A percentile compares a stretch with the other conserved stretches of the same genome.
These are phyloP conservation scores for Alternaria conjuncta DNA, from an alignment of 2,329 filamentous ascomycete genomes.

Conservation along the genomic window DNA sequence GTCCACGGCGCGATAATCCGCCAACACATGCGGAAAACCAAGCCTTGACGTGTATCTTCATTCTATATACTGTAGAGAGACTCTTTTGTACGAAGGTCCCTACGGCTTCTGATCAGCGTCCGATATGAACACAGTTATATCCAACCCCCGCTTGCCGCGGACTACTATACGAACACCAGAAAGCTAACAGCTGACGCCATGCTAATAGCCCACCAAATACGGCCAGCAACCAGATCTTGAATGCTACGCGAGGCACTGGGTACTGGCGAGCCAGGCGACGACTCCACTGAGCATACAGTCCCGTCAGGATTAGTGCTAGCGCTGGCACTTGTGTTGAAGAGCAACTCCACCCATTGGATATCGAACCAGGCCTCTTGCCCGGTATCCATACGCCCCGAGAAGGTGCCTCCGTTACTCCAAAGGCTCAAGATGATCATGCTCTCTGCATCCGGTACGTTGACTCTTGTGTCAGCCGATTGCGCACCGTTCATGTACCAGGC, in stretches of 20 bases:
- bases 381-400: slow-evolving; percentile 12
- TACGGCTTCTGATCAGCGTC: too few relatives aligned
- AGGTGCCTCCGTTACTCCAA: slow-evolving; percentile 18
- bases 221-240: not conserved
- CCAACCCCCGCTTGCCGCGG: too few relatives aligned
- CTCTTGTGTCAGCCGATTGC: slow-evolving; percentile 1
- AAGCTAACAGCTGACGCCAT: not conserved
- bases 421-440: slow-evolving; percentile 16
- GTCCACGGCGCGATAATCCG: not conserved
- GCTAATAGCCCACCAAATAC: not conserved
- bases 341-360: slow-evolving; percentile 17
- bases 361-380: slow-evolving; percentile 15
- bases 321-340: slow-evolving; percentile 12
- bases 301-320: not conserved
- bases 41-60: too few relatives aligned
- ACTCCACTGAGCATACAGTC: slow-evolving; percentile 1
- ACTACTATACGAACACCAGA: not conserved
- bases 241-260: not conserved
- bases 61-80: too few relatives aligned
- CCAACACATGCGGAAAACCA: too few relatives aligned
- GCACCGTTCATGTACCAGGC: slow-evolving; percentile 19
- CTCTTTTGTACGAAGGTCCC: too few relatives aligned
- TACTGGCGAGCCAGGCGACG: slow-evolving; percentile 1
- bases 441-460: slow-evolving; percentile 11
- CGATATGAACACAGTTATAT: too few relatives aligned